These are phyloP conservation scores for Pestalotiopsis sp. DNA, from an alignment of 2,329 filamentous ascomycete species.

Conservation along the genomic window DNA sequence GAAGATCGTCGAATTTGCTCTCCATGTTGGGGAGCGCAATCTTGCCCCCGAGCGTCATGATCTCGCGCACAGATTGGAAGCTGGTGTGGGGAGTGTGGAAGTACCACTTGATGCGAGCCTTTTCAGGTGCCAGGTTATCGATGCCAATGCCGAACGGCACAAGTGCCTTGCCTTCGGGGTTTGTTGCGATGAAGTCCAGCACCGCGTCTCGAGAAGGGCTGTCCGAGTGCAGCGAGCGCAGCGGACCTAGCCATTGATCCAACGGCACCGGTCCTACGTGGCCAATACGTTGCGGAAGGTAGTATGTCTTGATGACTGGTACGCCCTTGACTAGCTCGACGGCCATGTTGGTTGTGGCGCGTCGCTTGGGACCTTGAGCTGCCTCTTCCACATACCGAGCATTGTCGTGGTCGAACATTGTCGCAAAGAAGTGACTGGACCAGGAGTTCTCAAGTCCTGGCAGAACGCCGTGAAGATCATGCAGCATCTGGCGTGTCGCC, in stretches of 20 bases:
- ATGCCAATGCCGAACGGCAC: constrained; percentile 14
- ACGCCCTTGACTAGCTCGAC: background rate
- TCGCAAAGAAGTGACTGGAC: background rate
- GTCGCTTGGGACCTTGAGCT: background rate
- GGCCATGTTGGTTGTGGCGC: background rate
- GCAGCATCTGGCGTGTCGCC: background rate
- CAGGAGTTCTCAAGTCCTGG: background rate
- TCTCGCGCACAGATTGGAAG: constrained; percentile 13
- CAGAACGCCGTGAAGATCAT: background rate
- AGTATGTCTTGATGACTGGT: background rate
- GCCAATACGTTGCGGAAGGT: background rate
- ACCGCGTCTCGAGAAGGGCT: background rate
- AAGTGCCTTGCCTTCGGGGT: constrained; percentile 9
- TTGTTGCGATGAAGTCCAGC: constrained; percentile 7
- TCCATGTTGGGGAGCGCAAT: no score
- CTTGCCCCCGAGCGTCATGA: constrained; percentile 16
- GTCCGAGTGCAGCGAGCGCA: background rate
- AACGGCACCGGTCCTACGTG: background rate
- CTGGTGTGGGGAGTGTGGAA: constrained; percentile 12
- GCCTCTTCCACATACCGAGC: background rate
- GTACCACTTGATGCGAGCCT: constrained; percentile 16
- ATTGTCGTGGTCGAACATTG: background rate
- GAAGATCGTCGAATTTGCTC: no score
- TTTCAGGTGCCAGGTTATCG: constrained; percentile 5
- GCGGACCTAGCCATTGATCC: background rate